Percentiles rank a stretch among this genome's conserved stretches.
Evolutionary conservation across 2,329 filamentous ascomycete genomes (phyloP).

Genomic region (Pseudogymnoascus sp.): DNA sequence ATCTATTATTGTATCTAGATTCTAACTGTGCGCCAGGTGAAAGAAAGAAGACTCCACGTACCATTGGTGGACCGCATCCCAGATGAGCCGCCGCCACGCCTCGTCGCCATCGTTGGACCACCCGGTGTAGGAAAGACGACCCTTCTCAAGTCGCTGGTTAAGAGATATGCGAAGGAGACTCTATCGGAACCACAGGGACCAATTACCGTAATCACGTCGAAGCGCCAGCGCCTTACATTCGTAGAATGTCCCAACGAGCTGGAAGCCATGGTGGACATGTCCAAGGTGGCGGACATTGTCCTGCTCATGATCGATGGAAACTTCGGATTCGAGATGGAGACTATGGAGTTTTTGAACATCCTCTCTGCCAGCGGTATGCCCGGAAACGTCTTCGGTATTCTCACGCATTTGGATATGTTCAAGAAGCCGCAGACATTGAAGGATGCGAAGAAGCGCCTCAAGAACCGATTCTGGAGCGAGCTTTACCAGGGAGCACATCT

Average conservation of each 20-base stretch:
- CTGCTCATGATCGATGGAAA: constrained; percentile 98
- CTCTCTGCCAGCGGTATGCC: constrained; percentile 95
- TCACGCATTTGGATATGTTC: constrained; percentile 94
- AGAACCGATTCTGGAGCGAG: constrained; percentile 94
- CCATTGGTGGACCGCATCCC: constrained; percentile 92
- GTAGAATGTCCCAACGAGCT: constrained; percentile 96
- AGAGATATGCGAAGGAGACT: constrained; percentile 92
- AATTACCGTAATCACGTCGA: constrained; percentile 92
- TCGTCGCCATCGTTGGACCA: constrained; percentile 90
- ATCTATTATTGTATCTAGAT: constrained; percentile 11
- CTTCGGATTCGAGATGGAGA: constrained; percentile 99
- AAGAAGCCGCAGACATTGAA: constrained; percentile 86
- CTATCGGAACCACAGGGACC: constrained; percentile 84
- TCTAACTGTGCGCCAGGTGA: constrained; percentile 49
- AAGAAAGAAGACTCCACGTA: constrained; percentile 93
- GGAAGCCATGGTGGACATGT: constrained; percentile 92
- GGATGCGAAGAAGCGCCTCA: constrained; percentile 90
- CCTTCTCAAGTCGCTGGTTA: constrained; percentile 85
- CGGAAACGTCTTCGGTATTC: constrained; percentile 93
- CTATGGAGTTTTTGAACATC: constrained; percentile 97
- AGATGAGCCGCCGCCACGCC: constrained; percentile 86
- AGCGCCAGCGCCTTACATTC: constrained; percentile 89
- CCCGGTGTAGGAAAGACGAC: constrained; percentile 95
- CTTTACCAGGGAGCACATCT: constrained; percentile 94
- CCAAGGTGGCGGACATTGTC: constrained; percentile 95